phyloP scores from a whole-genome alignment of 1,284 basidiomycete genomes.

The Taiwanofungus camphoratus region DNA sequence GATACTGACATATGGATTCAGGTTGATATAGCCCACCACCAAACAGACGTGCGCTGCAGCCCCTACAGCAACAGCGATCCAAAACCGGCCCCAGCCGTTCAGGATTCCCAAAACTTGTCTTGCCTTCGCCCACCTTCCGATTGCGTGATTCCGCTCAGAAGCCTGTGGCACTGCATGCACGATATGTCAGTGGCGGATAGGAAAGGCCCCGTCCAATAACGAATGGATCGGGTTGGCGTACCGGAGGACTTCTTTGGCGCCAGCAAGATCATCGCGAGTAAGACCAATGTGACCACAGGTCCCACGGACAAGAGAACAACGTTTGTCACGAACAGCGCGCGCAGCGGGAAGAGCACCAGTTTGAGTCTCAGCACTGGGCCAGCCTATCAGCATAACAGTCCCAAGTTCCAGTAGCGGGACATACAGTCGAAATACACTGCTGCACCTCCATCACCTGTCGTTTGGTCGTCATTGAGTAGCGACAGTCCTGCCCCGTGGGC shows the following conservation, averaged over 20 bases:
- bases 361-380: conserved; percentile 52
- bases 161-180: background rate
- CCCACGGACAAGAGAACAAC: conserved; percentile 55
- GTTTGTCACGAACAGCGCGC: conserved; percentile 48
- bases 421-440: conserved; percentile 69
- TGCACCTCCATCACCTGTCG: conserved; percentile 26
- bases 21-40: conserved; percentile 39
- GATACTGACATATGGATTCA: conserved; percentile 60
- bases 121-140: conserved; percentile 7
- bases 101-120: conserved; percentile 15
- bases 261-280: conserved; percentile 31
- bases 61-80: conserved; percentile 46
- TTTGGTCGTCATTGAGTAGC: conserved; percentile 39
- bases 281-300: conserved; percentile 45
- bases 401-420: conserved; percentile 18
- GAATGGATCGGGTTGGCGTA: no score
- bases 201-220: no score
- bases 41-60: conserved; percentile 43
- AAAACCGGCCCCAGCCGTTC: conserved; percentile 44
- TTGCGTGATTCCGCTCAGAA: background rate
- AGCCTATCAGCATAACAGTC: background rate
- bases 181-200: no score
- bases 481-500: conserved; percentile 47
- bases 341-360: conserved; percentile 50
- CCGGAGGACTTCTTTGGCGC: conserved; percentile 16